Base-by-base conservation (phyloP, 1,284 basidiomycete species). In the Athelia psychrophila region DNA sequence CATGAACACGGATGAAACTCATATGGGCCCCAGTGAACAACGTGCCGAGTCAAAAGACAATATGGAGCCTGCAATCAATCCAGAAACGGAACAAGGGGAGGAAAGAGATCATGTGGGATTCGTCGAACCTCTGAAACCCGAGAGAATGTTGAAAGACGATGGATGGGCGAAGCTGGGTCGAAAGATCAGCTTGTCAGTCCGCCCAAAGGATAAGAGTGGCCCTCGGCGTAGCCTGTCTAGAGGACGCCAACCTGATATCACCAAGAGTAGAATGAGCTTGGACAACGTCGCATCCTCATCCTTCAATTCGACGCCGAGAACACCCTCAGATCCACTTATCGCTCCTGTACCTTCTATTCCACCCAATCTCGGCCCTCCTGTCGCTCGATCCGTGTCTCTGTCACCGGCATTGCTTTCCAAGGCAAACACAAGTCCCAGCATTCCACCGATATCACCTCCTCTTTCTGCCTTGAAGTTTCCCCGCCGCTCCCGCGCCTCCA, bases 101-200 rank as follows among this genome's bases (percentile, higher is more conserved):
- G 56, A 56, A 3, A 46, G 47, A 2, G 57, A 57, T 9, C 65
- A 60, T 25, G 50, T 63, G n/a, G 56, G 56, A 22, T 52, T 64
- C 49, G 45, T 51, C 22, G 58, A 60, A 15, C 56, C 57, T 0
- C 64, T 66, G 49, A 63, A 66, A 30, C 66, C 55, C 20, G 58
- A 58, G n/a, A 68, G 67, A 48, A 71, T 65, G 48, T 67, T 70
- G 47, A 75, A 70, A 59, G 74, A 74, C 48, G 78, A 78, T 52
- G 67, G 73, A 24, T 86, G 84, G 83, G 70, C 74, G 20, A 83
- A 79, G 61, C 57, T 87, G 38, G 75, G 83, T n/a, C 70, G 81
- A 56, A 70, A 83, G 52, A 76, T 87, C 54, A 86, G 80, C 56
- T 68, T 80, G 38, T 59, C 72, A 75, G 12, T 73, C 86, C 47